Base-by-base conservation (phyloP, 106 monocot genomes). In the Cymbidium sinense region DNA sequence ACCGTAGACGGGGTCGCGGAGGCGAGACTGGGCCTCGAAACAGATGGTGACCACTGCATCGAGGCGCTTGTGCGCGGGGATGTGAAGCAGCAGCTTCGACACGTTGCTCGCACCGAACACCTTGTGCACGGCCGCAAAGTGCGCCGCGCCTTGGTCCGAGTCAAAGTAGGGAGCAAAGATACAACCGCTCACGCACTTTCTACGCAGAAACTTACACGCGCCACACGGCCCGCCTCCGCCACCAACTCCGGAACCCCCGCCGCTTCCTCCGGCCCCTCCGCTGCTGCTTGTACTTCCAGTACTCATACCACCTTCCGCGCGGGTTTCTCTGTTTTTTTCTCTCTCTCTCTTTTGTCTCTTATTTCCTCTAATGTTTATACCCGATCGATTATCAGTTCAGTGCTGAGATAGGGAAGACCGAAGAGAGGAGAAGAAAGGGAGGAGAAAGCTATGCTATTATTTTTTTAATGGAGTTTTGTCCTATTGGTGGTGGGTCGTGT, bases 51-150 rank as follows among this genome's bases (percentile, higher is more conserved):
- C 88, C 74, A 99, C 98, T 28, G 98, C 98, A 41, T 99, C 98
- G 44, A 92, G 92, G 20, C 98, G 85, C 70, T 91, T 94, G 83
- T 94, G 87, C 2, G 92, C 79, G 4, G 98, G 98, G 80, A 98
- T 92, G 82, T 92, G 91, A 36, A 90, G 81, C 20, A 98, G 88
- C 25, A 98, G 94, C 78, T 98, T 98, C 7, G 98, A 98, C 20
- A 98, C 94, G 85, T 98, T 98, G 88, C 98, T 98, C 10, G 98
- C 94, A 5, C 98, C 98, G 82, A 98, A 98, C 43, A 98, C 94
- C 77, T 98, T 98, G 85, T 98, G 98, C 77, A 98, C 98, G 6
- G 94, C 98, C 15, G 98, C 94, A 75, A 98, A 98, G 83, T 98
- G 91, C 19, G 87, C 81, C 44, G 98, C 94, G 0, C 94, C 98